phyloP scores from a whole-genome alignment of 768 basidiomycete genomes.

The Phanerochaete sordida region DNA sequence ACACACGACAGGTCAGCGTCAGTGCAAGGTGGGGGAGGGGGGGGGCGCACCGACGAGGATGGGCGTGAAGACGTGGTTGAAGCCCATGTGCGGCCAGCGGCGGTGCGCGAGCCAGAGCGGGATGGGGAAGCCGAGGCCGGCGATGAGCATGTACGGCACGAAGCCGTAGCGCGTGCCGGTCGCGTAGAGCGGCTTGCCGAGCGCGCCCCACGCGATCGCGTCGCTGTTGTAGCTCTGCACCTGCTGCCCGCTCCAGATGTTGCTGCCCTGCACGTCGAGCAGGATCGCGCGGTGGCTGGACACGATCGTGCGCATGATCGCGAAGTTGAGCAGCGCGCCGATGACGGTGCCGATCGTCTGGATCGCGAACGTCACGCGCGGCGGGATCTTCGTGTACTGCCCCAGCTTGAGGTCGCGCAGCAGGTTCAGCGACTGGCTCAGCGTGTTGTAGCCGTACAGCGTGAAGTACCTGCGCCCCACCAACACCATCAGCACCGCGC shows the following conservation, averaged over 20 bases:
- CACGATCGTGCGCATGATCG: slow-evolving; percentile 33
- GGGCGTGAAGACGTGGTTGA: slow-evolving; percentile 46
- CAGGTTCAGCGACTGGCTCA: slow-evolving; percentile 42
- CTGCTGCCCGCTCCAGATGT: slow-evolving; percentile 49
- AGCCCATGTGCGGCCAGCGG: slow-evolving; percentile 39
- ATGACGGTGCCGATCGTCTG: slow-evolving; percentile 54
- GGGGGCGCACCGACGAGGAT: slow-evolving; percentile 41
- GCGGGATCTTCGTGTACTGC: slow-evolving; percentile 55
- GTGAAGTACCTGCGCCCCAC: not conserved
- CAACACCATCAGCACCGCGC: not conserved
- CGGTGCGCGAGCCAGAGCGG: slow-evolving; percentile 50
- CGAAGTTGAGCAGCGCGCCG: slow-evolving; percentile 40
- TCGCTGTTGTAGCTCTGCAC: slow-evolving; percentile 47
- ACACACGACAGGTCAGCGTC: no score
- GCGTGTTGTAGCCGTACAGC: slow-evolving; percentile 38
- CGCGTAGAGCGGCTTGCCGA: slow-evolving; percentile 44
- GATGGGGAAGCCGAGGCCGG: slow-evolving; percentile 48
- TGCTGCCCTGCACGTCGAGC: slow-evolving; percentile 45
- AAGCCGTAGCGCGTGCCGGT: slow-evolving; percentile 42
- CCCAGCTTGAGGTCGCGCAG: slow-evolving; percentile 57
- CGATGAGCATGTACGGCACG: slow-evolving; percentile 43
- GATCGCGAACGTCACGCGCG: slow-evolving; percentile 57
- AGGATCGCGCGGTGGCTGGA: slow-evolving; percentile 38
- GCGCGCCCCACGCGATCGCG: slow-evolving; percentile 53
- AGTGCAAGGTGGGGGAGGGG: not conserved